phyloP scores from a whole-genome alignment of 495 filamentous ascomycete genomes.

The Durotheca rogersii region DNA sequence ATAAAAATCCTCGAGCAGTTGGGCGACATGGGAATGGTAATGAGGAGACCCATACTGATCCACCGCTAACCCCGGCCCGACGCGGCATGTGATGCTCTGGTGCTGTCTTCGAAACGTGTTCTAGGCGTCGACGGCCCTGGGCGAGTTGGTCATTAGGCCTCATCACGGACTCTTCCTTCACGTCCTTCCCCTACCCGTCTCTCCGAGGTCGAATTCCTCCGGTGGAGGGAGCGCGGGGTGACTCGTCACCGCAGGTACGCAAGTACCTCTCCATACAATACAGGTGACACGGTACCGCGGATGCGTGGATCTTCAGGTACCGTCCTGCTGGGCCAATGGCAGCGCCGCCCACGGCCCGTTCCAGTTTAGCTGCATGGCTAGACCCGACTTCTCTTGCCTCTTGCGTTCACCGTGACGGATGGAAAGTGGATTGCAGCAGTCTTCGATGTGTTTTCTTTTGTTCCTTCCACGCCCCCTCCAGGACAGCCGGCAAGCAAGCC shows the following conservation, averaged over 20 bases:
- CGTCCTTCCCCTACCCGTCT: constrained; percentile 4
- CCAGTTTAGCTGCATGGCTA: constrained; percentile 33
- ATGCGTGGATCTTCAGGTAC: constrained; percentile 38
- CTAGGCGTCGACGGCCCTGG: constrained; percentile 14
- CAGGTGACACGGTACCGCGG: constrained; percentile 15
- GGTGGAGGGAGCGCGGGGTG: too few relatives aligned
- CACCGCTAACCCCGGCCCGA: constrained; percentile 27
- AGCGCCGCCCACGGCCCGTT: constrained; percentile 27
- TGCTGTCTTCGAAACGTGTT: constrained; percentile 21
- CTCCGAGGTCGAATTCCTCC: too few relatives aligned
- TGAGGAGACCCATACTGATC: constrained; percentile 31
- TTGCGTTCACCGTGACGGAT: constrained; percentile 35
- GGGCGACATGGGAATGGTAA: constrained; percentile 29
- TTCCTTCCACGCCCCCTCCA: constrained; percentile 6
- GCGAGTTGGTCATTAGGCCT: neutral
- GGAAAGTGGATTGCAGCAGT: too few relatives aligned
- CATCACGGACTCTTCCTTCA: too few relatives aligned
- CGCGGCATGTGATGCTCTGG: constrained; percentile 28
- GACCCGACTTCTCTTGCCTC: constrained; percentile 32
- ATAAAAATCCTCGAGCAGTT: too few relatives aligned
- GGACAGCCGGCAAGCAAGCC: neutral
- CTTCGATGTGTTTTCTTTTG: constrained; percentile 24
- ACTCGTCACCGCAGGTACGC: constrained; percentile 25
- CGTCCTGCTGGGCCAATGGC: constrained; percentile 30
- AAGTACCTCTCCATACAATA: constrained; percentile 16